These are phyloP conservation scores for Leccinum fibrillosum DNA, from an alignment of 768 basidiomycete species.

Conservation along the genomic window DNA sequence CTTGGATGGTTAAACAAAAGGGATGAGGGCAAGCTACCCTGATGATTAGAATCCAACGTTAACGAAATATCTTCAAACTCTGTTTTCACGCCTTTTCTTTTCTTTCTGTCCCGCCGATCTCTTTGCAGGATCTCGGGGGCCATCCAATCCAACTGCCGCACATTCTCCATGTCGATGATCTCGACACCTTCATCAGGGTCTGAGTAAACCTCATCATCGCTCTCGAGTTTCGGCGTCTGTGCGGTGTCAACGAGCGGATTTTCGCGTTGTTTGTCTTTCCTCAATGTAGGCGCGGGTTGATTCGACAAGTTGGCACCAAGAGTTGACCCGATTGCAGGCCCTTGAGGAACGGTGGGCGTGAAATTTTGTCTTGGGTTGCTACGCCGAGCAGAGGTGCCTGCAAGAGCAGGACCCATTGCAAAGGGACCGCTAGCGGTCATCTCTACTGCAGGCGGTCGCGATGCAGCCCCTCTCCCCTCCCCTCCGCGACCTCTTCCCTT, in stretches of 20 bases:
- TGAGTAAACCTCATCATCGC: slow-evolving; percentile 72
- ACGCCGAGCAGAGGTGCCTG: slow-evolving; percentile 50
- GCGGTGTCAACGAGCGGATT: slow-evolving; percentile 23
- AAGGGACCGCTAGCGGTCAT: slow-evolving; percentile 89
- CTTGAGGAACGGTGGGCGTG: slow-evolving; percentile 45
- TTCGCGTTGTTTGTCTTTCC: slow-evolving; percentile 39
- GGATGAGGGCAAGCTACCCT: slow-evolving; percentile 28
- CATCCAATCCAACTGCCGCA: slow-evolving; percentile 83
- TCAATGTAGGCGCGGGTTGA: slow-evolving; percentile 48
- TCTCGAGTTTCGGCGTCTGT: slow-evolving; percentile 32
- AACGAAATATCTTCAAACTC: slow-evolving; percentile 45
- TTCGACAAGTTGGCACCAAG: slow-evolving; percentile 51
- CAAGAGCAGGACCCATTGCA: slow-evolving; percentile 78
- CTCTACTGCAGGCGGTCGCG: slow-evolving; percentile 50
- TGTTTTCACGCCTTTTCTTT: slow-evolving; percentile 34
- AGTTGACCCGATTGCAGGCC: slow-evolving; percentile 33
- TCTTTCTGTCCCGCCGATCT: slow-evolving; percentile 38
- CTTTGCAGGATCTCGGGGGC: slow-evolving; percentile 72
- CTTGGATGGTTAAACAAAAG: neutral
- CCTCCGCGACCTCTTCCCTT: slow-evolving; percentile 52
- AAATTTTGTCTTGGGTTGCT: slow-evolving; percentile 56
- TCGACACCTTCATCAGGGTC: slow-evolving; percentile 87
- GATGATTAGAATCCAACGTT: slow-evolving; percentile 25
- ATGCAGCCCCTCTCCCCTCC: slow-evolving; percentile 46
- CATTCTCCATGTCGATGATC: slow-evolving; percentile 79